These are phyloP conservation scores for Paralagenidium karlingii DNA, from an alignment of 352 stramenopile genomes.

Conservation along the genomic window DNA sequence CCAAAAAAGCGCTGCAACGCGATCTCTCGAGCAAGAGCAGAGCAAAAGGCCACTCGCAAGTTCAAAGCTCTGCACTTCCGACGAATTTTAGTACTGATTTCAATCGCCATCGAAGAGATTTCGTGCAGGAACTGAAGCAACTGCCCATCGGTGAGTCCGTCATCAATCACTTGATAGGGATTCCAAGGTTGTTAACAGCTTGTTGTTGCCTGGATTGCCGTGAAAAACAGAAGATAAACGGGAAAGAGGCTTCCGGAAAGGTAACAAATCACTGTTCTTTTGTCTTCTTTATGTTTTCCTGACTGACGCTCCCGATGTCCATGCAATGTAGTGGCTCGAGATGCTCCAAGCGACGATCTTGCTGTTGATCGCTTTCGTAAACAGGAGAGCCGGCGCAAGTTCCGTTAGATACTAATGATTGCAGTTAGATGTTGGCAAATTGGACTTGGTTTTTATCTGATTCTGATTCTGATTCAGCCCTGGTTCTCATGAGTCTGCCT, in stretches of 20 bases:
- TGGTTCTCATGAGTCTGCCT: too few relatives aligned
- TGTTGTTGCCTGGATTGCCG: conserved; percentile 1
- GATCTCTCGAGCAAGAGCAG: conserved; percentile 9
- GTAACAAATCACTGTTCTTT: conserved; percentile 8
- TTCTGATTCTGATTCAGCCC: too few relatives aligned
- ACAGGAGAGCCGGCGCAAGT: conserved; percentile 52
- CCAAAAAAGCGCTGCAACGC: conserved; percentile 23
- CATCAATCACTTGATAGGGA: not conserved
- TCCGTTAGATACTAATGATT: too few relatives aligned
- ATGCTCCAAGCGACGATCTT: conserved; percentile 46
- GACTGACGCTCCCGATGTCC: conserved; percentile 1
- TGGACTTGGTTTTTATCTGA: too few relatives aligned
- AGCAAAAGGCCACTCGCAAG: too few relatives aligned
- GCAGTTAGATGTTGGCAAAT: too few relatives aligned
- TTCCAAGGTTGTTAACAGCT: not conserved
- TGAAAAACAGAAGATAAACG: conserved; percentile 46
- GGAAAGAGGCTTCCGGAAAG: conserved; percentile 43
- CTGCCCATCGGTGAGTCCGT: conserved; percentile 35
- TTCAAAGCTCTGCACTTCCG: conserved; percentile 38
- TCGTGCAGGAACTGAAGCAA: conserved; percentile 52
- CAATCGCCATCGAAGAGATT: conserved; percentile 54
- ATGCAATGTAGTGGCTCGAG: not conserved
- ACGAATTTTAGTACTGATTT: conserved; percentile 72
- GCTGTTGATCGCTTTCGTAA: conserved; percentile 64
- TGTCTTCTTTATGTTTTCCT: not conserved